phyloP scores from a whole-genome alignment of 1,284 basidiomycete species.

The Pseudozyma tsukubaensis region DNA sequence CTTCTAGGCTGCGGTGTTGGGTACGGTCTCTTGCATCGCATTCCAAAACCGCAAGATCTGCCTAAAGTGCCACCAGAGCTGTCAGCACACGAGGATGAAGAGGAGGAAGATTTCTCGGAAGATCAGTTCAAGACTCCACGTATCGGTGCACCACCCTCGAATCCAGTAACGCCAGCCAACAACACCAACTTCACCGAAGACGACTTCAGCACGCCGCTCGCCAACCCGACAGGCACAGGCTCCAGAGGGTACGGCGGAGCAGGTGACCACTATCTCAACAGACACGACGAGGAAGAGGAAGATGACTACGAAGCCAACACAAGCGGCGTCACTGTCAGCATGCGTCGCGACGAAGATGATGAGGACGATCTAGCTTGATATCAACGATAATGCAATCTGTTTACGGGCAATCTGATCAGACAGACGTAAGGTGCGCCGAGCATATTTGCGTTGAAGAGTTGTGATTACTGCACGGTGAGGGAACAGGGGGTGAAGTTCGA shows the following conservation, averaged over 20 bases:
- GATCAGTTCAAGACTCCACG: conserved; percentile 38
- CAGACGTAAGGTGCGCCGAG: no score
- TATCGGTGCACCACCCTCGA: conserved; percentile 30
- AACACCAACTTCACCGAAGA: conserved; percentile 25
- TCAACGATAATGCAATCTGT: no score
- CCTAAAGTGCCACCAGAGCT: conserved; percentile 45
- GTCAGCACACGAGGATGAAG: conserved; percentile 13
- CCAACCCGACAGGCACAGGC: conserved; percentile 13
- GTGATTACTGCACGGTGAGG: background rate
- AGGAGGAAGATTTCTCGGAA: conserved; percentile 17
- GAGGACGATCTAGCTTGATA: conserved; percentile 23
- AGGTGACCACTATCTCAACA: conserved; percentile 14
- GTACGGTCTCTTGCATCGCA: conserved; percentile 62
- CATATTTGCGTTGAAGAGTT: background rate
- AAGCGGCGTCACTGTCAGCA: conserved; percentile 53
- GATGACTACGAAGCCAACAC: conserved; percentile 49
- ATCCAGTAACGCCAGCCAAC: conserved; percentile 19
- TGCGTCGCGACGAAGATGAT: conserved; percentile 54
- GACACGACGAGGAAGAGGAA: conserved; percentile 39
- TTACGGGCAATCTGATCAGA: background rate
- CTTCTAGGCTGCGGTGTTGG: conserved; percentile 65
- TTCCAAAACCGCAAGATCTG: conserved; percentile 57
- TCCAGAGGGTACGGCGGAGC: background rate
- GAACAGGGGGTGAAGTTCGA: no score
- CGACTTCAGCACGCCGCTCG: conserved; percentile 29